Base-by-base conservation (phyloP, 2,329 filamentous ascomycete genomes). In the Beauveria asiatica region DNA sequence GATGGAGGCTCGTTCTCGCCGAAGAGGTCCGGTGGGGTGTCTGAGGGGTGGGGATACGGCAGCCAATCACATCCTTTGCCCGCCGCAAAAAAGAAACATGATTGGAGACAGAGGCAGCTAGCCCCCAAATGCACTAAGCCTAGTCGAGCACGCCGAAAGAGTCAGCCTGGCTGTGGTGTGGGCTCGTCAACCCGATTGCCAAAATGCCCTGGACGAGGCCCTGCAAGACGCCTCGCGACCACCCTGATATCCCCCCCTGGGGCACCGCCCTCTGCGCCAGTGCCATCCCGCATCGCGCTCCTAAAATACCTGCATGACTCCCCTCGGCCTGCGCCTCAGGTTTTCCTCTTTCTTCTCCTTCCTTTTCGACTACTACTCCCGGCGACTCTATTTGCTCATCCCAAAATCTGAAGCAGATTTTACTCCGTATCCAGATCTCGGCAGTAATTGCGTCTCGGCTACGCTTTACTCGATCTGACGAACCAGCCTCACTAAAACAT, bases 131-230 rank as follows among this genome's bases (percentile, higher is more conserved):
- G 54, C 70, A 68, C 74, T 74, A 74, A 63, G 42, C 75, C 74
- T 62, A 59, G 67, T 73, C 66, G 67, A 74, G 74, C 74, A 76
- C 74, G 74, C 74, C 74, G 74, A 76, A 75, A 68, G 73, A 75
- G 71, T 74, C 73, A 72, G 70, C 53, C 52, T 59, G 33, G 33
- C 44, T 39, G 17, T 41, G 33, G 16, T 16, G 55, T 57, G 44
- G 55, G 37, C 46, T 58, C 16, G 11, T 33, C 30, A 39, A 21
- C 16, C 23, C 33, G 33, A 16, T 16, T 16, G 13, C 13, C 33
- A 37, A 37, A 37, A 37, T 37, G 33, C 33, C 33, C 13, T 30
- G 56, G 13, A 33, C 23, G 33, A 45, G 16, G 53, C 27, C 25
- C 44, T 39, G 42, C 19, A 11, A 41, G 44, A 49, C 19, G 33